Base-by-base conservation (phyloP, 495 filamentous ascomycete genomes). In the Lasiosphaeria miniovina region DNA sequence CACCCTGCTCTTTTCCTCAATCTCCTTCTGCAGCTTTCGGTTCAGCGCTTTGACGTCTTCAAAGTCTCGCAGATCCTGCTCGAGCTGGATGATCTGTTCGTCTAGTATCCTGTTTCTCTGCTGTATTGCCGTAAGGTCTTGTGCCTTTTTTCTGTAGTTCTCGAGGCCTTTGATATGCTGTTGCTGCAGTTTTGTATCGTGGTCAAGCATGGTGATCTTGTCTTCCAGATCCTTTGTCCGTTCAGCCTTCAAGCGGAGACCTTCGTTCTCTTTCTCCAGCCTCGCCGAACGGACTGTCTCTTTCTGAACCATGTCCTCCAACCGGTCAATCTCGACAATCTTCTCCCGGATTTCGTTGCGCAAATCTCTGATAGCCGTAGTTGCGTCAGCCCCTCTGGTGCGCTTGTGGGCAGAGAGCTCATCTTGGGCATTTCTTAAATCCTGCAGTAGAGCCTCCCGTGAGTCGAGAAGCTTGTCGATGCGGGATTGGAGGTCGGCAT, bases 131-230 rank as follows among this genome's bases (percentile, higher is more conserved):
- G 71, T 68, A 1, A 71, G 87, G 38, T 85, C 82, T 68, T 93
- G 84, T 24, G 90, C 74, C 70, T 93, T 91, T 67, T 88, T 85
- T 61, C 86, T 84, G 63, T 88, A 87, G 59, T 89, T 88, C 57
- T 91, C 88, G 0, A 84, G 81, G 14, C 82, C 84, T 64, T 91
- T 95, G 33, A 90, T 88, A 68, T 90, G 90, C 71, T 89, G 88
- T n/a, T 82, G 77, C 7, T 93, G 81, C 59, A 91, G 84, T 56
- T 88, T 87, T 41, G 86, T 84, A 53, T 91, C 86, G 15, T 82
- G 84, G 59, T 86, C 87, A 41, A 93, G 80, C 58, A 90, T 83
- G 51, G 83, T 77, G 38, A 87, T 72, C 63, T 87, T 80, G 64
- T 83, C 81, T 40, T 79, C 67, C 17, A 78, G 64, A 36, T 74